Evolutionary conservation across 2,329 filamentous ascomycete species (phyloP).

Genomic region (Ramularia endophylla): DNA sequence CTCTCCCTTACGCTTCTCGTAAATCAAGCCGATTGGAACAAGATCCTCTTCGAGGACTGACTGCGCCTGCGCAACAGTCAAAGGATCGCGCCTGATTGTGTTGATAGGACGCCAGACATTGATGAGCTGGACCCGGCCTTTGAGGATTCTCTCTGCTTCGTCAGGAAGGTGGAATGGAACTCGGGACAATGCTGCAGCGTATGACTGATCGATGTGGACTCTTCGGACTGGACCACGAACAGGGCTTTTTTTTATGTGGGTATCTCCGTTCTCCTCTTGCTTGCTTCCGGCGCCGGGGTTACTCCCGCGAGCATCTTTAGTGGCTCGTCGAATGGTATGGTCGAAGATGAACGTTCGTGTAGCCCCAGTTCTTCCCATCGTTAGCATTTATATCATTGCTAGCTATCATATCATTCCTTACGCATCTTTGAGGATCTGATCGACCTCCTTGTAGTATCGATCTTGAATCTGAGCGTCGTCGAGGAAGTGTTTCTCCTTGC

Average conservation of each 20-base stretch:
- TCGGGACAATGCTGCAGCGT: conserved; percentile 37
- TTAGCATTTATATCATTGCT: too few relatives aligned
- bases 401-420: conserved; percentile 14
- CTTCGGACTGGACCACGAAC: conserved; percentile 42
- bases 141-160: conserved; percentile 40
- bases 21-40: conserved; percentile 66
- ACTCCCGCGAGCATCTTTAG: conserved; percentile 24
- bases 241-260: too few relatives aligned
- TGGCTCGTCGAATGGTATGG: conserved; percentile 52
- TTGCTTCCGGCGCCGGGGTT: conserved; percentile 23
- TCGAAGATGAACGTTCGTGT: conserved; percentile 56
- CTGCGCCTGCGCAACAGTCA: conserved; percentile 53
- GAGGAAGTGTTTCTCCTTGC: conserved; percentile 33
- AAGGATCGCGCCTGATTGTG: conserved; percentile 50
- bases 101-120: conserved; percentile 34
- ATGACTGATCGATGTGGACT: conserved; percentile 56
- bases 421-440: conserved; percentile 35
- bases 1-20: conserved; percentile 64
- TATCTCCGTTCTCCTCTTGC: too few relatives aligned
- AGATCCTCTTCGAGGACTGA: conserved; percentile 57
- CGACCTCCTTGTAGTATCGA: conserved; percentile 34
- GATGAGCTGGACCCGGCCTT: conserved; percentile 49
- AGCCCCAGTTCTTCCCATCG: conserved; percentile 43
- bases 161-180: conserved; percentile 42
- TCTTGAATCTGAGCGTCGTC: conserved; percentile 35